Percentiles rank a stretch among this genome's conserved stretches.
Conservation (phyloP, 2,329 filamentous ascomycete genomes). For the Ophiostoma himal-ulmi region DNA sequence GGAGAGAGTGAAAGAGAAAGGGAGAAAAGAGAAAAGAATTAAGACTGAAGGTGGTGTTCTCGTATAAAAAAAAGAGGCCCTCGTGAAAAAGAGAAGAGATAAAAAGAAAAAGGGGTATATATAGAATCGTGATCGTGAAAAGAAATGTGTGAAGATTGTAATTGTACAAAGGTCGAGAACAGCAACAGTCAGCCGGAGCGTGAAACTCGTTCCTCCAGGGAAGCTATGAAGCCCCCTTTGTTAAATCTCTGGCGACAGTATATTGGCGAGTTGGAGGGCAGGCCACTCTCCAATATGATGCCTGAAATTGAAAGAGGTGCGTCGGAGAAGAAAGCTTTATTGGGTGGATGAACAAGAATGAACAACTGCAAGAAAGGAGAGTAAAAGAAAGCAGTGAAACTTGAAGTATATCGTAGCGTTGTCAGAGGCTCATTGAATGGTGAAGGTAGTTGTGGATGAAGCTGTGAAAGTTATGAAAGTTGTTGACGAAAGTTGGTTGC, state of each 20-base stretch:
- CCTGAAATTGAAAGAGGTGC: neutral
- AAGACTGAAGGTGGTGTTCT: constrained; percentile 11
- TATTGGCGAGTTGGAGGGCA: constrained; percentile 19
- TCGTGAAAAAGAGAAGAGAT: constrained; percentile 18
- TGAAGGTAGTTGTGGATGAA: constrained; percentile 29
- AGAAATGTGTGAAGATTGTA: constrained; percentile 14
- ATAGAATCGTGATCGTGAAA: constrained; percentile 28
- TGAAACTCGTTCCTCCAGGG: constrained; percentile 23
- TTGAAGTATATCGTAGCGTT: constrained; percentile 4
- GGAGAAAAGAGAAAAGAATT: constrained; percentile 19
- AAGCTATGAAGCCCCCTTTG: constrained; percentile 17
- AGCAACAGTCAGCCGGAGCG: constrained; percentile 20
- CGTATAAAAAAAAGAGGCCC: constrained; percentile 2
- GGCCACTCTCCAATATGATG: constrained; percentile 2
- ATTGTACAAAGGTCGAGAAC: constrained; percentile 22
- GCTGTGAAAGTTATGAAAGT: constrained; percentile 21
- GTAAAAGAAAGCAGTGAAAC: neutral
- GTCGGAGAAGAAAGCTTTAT: neutral
- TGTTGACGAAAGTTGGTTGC: constrained; percentile 27
- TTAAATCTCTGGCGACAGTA: constrained; percentile 15
- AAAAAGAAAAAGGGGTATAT: constrained; percentile 28
- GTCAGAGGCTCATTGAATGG: neutral
- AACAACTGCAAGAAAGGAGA: neutral
- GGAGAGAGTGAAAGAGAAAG: constrained; percentile 2
- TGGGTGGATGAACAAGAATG: neutral